These are phyloP conservation scores for Gautieria morchelliformis DNA, from an alignment of 768 basidiomycete genomes.

Conservation along the genomic window DNA sequence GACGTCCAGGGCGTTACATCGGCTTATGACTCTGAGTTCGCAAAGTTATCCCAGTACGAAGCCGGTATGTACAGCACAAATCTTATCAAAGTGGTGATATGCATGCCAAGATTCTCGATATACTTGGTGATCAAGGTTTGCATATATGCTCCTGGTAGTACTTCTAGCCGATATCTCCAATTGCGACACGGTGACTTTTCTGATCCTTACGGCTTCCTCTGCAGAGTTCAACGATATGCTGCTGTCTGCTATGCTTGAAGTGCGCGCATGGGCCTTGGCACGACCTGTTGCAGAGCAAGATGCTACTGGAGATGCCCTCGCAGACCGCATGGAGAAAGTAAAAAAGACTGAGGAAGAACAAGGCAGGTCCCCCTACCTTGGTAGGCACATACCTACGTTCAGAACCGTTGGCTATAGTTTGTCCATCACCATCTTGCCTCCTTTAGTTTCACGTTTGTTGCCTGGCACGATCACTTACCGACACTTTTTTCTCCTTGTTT, in stretches of 20 bases:
- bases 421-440: not conserved
- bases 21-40: conserved; percentile 4
- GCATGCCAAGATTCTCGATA: not conserved
- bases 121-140: not conserved
- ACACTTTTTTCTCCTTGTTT: not conserved
- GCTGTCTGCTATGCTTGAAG: conserved; percentile 6
- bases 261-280: conserved; percentile 3
- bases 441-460: not conserved
- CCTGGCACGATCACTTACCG: not conserved
- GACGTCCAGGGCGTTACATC: not conserved
- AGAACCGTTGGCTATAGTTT: not conserved
- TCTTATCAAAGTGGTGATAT: not conserved
- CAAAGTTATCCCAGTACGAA: not conserved
- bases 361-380: conserved; percentile 9
- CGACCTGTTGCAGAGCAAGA: conserved; percentile 5
- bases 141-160: not conserved
- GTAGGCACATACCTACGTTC: not conserved
- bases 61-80: not conserved
- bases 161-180: not conserved
- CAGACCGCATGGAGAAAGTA: not conserved
- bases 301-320: not conserved
- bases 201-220: not conserved
- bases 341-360: conserved; percentile 5
- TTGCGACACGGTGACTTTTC: not conserved
- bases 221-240: conserved; percentile 6